phyloP scores from a whole-genome alignment of 148 eudicot species.

The Amaranthus palmeri region DNA sequence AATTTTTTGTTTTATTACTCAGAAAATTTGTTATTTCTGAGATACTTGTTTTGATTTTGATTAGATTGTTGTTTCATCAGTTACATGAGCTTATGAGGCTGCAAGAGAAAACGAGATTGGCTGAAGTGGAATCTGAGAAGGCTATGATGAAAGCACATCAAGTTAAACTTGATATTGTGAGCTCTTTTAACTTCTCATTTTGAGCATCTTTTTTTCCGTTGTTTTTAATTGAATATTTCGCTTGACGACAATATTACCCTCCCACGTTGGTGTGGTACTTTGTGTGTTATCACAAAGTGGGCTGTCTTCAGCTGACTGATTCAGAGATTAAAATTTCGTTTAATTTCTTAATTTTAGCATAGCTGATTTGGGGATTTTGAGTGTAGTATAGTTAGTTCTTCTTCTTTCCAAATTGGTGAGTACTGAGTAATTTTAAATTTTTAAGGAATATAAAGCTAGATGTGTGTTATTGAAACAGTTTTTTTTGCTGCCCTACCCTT shows the following conservation, averaged over 20 bases:
- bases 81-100: slow-evolving; percentile 72
- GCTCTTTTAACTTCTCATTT: neutral
- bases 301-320: too few species aligned
- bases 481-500: too few species aligned
- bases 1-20: neutral
- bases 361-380: too few species aligned
- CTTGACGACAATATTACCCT: neutral
- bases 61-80: slow-evolving; percentile 30
- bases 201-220: neutral
- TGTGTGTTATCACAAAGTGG: too few species aligned
- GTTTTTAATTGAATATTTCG: neutral
- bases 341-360: too few species aligned
- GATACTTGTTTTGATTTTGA: neutral
- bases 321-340: too few species aligned
- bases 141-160: slow-evolving; percentile 50
- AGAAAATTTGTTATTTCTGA: neutral
- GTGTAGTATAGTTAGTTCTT: too few species aligned
- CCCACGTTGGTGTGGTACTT: too few species aligned
- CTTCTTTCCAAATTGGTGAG: too few species aligned
- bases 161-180: slow-evolving; percentile 55
- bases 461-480: too few species aligned
- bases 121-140: slow-evolving; percentile 75
- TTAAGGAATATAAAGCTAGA: too few species aligned
- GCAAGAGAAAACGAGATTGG: slow-evolving; percentile 74
- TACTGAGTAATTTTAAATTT: too few species aligned